Base-by-base conservation (phyloP, 345 rosid species). In the Lumnitzera racemosa region DNA sequence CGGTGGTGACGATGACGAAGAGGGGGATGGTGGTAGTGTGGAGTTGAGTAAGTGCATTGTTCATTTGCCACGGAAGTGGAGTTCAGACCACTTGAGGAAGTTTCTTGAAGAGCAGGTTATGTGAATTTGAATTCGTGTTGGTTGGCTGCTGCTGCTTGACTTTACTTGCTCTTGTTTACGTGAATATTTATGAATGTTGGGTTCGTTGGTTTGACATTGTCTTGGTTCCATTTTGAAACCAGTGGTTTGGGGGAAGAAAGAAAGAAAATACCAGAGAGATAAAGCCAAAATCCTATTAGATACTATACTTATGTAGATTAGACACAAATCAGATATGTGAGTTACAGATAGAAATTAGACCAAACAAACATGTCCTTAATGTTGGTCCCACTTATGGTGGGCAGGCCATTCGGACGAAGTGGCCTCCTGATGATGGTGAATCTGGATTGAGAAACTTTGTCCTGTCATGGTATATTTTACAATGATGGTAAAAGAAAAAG, bases 11-110 rank as follows among this genome's bases (percentile, higher is more conserved):
- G 89, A 81, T 24, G 80, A 67, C 1, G 80, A 69, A 53, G 77
- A 59, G 6, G 78, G 56, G 59, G 83, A 69, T n/a, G 74, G 59
- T 29, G 71, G 47, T 59, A 86, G 84, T 61, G 66, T 72, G 13
- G 71, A 64, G 11, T 76, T 87, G 20, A 82, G 89, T 52, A 92
- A 89, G 74, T 92, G 96, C 72, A 64, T 92, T 58, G 83, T 85
- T 46, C 81, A 92, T 86, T 68, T 89, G 61, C 96, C 96, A 5
- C 66, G 75, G 24, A 87, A 70, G 61, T 92, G 98, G 98, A 70
- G 61, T 51, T 67, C 80, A 1, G 91, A 83, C 67, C 63, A 80
- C 27, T 57, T 89, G 57, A 81, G 61, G 78, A 84, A 76, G 56
- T 89, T 87, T 64, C 76, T 92, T 13, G 53, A 16, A 43, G 88